Conservation (phyloP, 2,329 filamentous ascomycete species). For the Aphanoascus verrucosus region DNA sequence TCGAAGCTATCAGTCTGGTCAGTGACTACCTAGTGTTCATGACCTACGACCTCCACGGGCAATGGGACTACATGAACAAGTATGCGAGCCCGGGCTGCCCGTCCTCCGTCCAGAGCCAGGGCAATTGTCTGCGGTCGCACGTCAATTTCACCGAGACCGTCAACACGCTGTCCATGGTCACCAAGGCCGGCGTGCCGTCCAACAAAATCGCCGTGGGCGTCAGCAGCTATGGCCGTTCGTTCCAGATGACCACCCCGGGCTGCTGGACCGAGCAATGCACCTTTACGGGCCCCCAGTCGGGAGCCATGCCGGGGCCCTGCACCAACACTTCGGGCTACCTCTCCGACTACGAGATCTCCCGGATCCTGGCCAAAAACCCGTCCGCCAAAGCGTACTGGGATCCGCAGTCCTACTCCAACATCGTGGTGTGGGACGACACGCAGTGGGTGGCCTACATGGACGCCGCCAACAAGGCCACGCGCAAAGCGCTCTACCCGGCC, state of each 20-base stretch:
- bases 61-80: constrained; percentile 19
- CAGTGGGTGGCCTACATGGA: constrained; percentile 14
- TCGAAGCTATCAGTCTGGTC: constrained; percentile 18
- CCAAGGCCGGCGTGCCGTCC: constrained; percentile 29
- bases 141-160: constrained; percentile 33
- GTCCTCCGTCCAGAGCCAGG: constrained; percentile 17
- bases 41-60: constrained; percentile 28
- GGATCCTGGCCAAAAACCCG: constrained; percentile 20
- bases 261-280: constrained; percentile 27
- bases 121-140: constrained; percentile 29
- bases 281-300: constrained; percentile 25
- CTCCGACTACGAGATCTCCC: constrained; percentile 31
- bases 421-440: constrained; percentile 3
- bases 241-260: constrained; percentile 24
- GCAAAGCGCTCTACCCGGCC: constrained; percentile 13
- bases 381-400: constrained; percentile 18
- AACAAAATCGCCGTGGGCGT: constrained; percentile 28
- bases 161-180: constrained; percentile 26
- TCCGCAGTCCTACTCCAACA: constrained; percentile 15
- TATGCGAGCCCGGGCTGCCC: constrained; percentile 21
- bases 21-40: constrained; percentile 29
- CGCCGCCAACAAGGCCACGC: constrained; percentile 14
- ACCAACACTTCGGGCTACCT: constrained; percentile 33
- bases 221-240: constrained; percentile 28
- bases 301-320: constrained; percentile 26